phyloP scores from a whole-genome alignment of 2,329 filamentous ascomycete genomes.

The Arthrinium puccinioides region DNA sequence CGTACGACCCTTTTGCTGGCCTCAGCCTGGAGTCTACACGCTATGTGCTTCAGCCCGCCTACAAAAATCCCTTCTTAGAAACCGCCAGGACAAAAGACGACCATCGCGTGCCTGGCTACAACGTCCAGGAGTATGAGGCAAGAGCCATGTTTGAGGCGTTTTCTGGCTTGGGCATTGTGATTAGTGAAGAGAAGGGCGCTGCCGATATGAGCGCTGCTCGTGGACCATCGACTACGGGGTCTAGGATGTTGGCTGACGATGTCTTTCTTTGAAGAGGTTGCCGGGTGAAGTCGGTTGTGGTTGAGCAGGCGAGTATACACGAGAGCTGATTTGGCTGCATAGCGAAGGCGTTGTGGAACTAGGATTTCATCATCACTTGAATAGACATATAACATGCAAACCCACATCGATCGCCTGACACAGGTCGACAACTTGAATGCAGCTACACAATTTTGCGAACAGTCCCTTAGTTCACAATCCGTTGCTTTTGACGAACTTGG shows the following conservation, averaged over 20 bases:
- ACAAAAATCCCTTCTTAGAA: slow-evolving; percentile 70
- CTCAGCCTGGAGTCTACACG: slow-evolving; percentile 57
- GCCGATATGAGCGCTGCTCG: slow-evolving; percentile 26
- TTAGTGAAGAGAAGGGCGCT: slow-evolving; percentile 64
- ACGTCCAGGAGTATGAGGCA: slow-evolving; percentile 71
- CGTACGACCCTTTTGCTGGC: slow-evolving; percentile 86
- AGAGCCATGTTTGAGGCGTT: slow-evolving; percentile 84
- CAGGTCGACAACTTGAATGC: too few relatives aligned
- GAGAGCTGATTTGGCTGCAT: not conserved
- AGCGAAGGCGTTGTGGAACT: not conserved
- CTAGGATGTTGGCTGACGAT: slow-evolving; percentile 43
- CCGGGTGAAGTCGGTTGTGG: not conserved
- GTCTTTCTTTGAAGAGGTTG: slow-evolving; percentile 28
- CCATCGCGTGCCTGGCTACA: slow-evolving; percentile 75
- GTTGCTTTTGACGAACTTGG: too few relatives aligned
- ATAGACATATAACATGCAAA: too few relatives aligned
- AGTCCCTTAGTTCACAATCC: too few relatives aligned
- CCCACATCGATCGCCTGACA: too few relatives aligned
- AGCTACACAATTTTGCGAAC: too few relatives aligned
- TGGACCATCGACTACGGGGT: slow-evolving; percentile 27
- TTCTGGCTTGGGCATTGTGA: slow-evolving; percentile 77
- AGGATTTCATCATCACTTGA: too few relatives aligned
- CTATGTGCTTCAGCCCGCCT: slow-evolving; percentile 61
- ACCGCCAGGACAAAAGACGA: slow-evolving; percentile 56
- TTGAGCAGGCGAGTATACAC: not conserved